Percentiles rank a stretch among this genome's conserved stretches.
phyloP scores from a whole-genome alignment of 78 protist genomes.

The Pirum gemmata region DNA sequence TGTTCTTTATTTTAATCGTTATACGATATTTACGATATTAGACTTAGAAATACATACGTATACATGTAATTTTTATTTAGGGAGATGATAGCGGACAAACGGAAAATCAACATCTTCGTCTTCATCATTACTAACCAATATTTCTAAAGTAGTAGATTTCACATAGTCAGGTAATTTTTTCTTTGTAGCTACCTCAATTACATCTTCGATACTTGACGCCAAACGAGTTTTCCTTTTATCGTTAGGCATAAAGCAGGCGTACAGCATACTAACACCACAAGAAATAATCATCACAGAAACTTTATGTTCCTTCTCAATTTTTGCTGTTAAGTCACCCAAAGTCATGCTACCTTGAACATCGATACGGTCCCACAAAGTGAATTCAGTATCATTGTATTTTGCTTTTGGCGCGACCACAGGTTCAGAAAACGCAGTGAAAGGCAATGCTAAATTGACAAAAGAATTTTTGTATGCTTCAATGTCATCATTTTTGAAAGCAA shows the following conservation, averaged over 20 bases:
- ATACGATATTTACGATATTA: too few species aligned
- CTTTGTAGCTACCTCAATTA: slow-evolving; percentile 38
- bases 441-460: slow-evolving; percentile 93
- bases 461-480: slow-evolving; percentile 76
- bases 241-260: slow-evolving; percentile 40
- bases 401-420: slow-evolving; percentile 82
- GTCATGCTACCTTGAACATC: slow-evolving; percentile 68
- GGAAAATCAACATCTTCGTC: slow-evolving; percentile 52
- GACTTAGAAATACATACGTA: too few species aligned
- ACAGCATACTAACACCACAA: slow-evolving; percentile 62
- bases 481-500: slow-evolving; percentile 30
- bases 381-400: slow-evolving; percentile 56
- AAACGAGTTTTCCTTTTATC: slow-evolving; percentile 35
- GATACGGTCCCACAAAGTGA: slow-evolving; percentile 79
- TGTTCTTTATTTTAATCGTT: too few species aligned
- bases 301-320: slow-evolving; percentile 46
- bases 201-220: neutral
- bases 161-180: slow-evolving; percentile 15
- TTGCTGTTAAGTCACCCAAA: slow-evolving; percentile 51
- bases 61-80: neutral
- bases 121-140: slow-evolving; percentile 22
- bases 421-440: slow-evolving; percentile 78
- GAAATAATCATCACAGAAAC: slow-evolving; percentile 68
- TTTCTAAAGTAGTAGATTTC: slow-evolving; percentile 34
- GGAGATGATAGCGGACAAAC: slow-evolving; percentile 43